Percentiles rank a stretch among this genome's conserved stretches.
These are phyloP conservation scores for Umbellularia californica DNA, from an alignment of 164 flowering plant species.

Conservation along the genomic window DNA sequence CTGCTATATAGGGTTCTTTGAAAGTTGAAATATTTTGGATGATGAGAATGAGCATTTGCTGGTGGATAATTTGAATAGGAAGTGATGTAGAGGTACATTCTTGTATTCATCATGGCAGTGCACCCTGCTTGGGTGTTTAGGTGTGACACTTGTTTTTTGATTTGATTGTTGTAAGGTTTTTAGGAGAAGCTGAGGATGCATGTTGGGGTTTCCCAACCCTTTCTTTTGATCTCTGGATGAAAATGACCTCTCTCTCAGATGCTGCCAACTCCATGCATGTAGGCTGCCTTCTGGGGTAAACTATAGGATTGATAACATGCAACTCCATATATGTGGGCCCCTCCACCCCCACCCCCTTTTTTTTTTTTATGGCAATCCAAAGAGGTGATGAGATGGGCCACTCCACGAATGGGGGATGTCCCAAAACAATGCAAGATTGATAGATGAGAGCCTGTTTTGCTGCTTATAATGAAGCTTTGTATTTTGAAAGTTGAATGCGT, in stretches of 20 bases:
- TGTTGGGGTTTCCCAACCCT: conserved; percentile 5
- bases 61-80: conserved; percentile 10
- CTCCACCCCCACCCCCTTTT: no score
- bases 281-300: no score
- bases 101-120: conserved; percentile 47
- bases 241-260: background rate
- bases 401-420: background rate
- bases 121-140: conserved; percentile 55
- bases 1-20: conserved; percentile 2
- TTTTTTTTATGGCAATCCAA: background rate
- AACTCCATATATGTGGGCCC: background rate
- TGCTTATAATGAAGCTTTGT: no score
- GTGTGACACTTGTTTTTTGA: conserved; percentile 63
- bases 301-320: background rate
- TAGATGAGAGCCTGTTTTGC: no score
- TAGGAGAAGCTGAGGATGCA: conserved; percentile 13
- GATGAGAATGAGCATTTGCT: conserved; percentile 8
- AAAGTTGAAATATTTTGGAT: conserved; percentile 12
- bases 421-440: background rate
- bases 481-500: no score
- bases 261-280: background rate
- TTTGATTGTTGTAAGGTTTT: conserved; percentile 6
- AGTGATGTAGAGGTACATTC: background rate
- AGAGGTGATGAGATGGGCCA: background rate
- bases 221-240: background rate